Evolutionary conservation across 2,329 filamentous ascomycete genomes (phyloP).

Genomic region (Trichoderma harzianum): DNA sequence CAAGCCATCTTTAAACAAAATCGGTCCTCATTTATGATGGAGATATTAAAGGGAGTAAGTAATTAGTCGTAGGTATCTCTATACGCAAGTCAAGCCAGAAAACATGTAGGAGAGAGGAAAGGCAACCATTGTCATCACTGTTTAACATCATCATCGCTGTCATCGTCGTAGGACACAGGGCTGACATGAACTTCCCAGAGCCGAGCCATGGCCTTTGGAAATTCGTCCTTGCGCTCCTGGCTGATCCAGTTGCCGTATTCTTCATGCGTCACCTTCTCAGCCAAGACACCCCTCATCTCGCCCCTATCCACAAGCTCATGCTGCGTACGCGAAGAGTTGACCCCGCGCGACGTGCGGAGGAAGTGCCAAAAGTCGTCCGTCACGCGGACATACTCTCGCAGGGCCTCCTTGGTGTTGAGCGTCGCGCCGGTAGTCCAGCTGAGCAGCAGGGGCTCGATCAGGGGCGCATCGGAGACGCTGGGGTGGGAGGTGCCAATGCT

Average conservation of each 20-base stretch:
- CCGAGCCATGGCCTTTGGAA: slow-evolving; percentile 33
- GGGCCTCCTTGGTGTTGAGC: slow-evolving; percentile 51
- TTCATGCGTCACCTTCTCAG: slow-evolving; percentile 45
- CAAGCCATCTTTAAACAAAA: neutral
- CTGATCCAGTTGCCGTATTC: slow-evolving; percentile 41
- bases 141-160: neutral
- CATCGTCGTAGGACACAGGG: slow-evolving; percentile 21
- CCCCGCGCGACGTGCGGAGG: slow-evolving; percentile 23
- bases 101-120: neutral
- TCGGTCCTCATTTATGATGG: neutral
- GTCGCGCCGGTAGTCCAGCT: slow-evolving; percentile 59
- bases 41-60: neutral
- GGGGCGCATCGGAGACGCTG: slow-evolving; percentile 62
- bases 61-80: neutral
- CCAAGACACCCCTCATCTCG: slow-evolving; percentile 46
- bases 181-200: slow-evolving; percentile 45
- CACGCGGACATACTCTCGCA: slow-evolving; percentile 58
- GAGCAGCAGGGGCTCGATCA: slow-evolving; percentile 60
- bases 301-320: neutral
- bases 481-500: slow-evolving; percentile 57
- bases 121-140: neutral
- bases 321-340: neutral
- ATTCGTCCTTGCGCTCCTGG: slow-evolving; percentile 30
- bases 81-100: neutral
- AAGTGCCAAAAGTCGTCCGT: slow-evolving; percentile 56